Percentiles rank a stretch among this genome's conserved stretches.
phyloP scores from a whole-genome alignment of 352 stramenopile species.

The Phytophthora constricta region DNA sequence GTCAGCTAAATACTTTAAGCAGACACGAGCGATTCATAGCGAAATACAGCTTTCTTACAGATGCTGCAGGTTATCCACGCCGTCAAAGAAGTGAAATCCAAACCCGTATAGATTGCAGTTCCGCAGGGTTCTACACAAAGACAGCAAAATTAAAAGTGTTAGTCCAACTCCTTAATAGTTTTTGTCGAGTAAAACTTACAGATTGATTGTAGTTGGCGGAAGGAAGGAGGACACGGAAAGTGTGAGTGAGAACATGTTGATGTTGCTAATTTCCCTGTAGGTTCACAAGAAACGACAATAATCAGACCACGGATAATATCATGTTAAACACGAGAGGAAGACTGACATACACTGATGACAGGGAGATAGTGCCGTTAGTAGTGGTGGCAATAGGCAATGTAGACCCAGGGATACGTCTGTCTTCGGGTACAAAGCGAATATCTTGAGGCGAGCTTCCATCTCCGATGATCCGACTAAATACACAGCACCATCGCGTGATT shows the following conservation, averaged over 20 bases:
- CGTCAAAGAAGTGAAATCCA: constrained; percentile 45
- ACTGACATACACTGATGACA: constrained; percentile 38
- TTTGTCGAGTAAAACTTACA: constrained; percentile 21
- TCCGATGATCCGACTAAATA: constrained; percentile 34
- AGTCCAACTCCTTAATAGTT: neutral
- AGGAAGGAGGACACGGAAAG: constrained; percentile 34
- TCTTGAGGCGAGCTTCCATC: constrained; percentile 25
- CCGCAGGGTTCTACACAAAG: constrained; percentile 35
- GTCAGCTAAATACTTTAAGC: no score
- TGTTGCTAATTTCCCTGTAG: constrained; percentile 46
- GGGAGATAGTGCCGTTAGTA: constrained; percentile 9
- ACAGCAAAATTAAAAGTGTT: constrained; percentile 3
- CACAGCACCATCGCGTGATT: no score
- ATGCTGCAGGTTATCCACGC: constrained; percentile 31
- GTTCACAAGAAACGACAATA: neutral
- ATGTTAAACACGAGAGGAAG: neutral
- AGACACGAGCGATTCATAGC: neutral
- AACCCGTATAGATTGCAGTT: constrained; percentile 52
- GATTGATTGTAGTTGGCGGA: constrained; percentile 30
- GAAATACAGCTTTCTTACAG: constrained; percentile 31
- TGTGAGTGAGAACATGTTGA: constrained; percentile 42
- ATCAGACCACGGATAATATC: neutral
- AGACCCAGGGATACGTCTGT: constrained; percentile 30
- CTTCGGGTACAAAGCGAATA: constrained; percentile 36
- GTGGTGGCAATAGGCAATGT: constrained; percentile 31